These are phyloP conservation scores for Nigrospora osmanthi DNA, from an alignment of 2,329 filamentous ascomycete genomes.

Conservation along the genomic window DNA sequence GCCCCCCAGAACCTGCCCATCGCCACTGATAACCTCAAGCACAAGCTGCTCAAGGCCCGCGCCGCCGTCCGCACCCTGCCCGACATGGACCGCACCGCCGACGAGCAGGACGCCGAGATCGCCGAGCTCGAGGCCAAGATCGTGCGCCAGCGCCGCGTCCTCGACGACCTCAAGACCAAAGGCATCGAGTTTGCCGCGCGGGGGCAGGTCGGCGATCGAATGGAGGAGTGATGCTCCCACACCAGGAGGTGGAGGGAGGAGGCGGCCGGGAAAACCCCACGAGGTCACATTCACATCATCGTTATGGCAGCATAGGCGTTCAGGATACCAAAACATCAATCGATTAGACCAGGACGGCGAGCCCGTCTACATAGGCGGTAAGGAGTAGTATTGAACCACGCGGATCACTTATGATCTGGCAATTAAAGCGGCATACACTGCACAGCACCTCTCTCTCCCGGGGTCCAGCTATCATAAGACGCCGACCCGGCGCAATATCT, in stretches of 20 bases:
- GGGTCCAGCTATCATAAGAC: slow-evolving; percentile 12
- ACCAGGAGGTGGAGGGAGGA: no score
- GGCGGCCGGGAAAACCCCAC: no score
- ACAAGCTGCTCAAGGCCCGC: slow-evolving; percentile 74
- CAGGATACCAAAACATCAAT: no score
- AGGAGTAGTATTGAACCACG: no score
- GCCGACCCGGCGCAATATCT: slow-evolving; percentile 52
- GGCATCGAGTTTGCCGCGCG: slow-evolving; percentile 31
- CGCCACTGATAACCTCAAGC: slow-evolving; percentile 71
- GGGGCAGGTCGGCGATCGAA: slow-evolving; percentile 25
- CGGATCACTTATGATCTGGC: no score
- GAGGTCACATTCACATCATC: no score
- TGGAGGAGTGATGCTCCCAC: slow-evolving; percentile 25
- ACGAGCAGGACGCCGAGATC: slow-evolving; percentile 68
- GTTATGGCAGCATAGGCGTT: no score
- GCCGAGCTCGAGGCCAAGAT: slow-evolving; percentile 57
- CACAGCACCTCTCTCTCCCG: no score
- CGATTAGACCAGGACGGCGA: no score
- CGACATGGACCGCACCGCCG: slow-evolving; percentile 58
- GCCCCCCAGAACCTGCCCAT: slow-evolving; percentile 68
- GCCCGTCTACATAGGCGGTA: no score
- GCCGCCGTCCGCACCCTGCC: slow-evolving; percentile 57
- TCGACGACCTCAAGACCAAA: slow-evolving; percentile 45
- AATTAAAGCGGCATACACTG: no score
- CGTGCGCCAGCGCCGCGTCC: slow-evolving; percentile 49